These are phyloP conservation scores for Russula sp. DNA, from an alignment of 768 basidiomycete genomes.

Conservation along the genomic window DNA sequence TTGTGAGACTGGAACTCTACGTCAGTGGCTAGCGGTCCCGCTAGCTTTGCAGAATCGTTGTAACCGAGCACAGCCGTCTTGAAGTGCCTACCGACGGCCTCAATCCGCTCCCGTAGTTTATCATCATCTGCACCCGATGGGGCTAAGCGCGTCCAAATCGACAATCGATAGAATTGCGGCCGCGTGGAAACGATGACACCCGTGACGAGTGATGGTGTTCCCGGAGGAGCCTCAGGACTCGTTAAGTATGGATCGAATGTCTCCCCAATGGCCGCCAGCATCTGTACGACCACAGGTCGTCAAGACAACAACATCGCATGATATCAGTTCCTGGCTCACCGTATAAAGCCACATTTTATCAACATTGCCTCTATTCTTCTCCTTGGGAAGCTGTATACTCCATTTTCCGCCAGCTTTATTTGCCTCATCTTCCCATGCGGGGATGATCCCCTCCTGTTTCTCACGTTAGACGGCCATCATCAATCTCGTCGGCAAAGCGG, in stretches of 20 bases:
- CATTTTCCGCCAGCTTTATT: conserved; percentile 98
- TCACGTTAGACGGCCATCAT: background rate
- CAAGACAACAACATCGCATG: background rate
- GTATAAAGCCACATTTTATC: conserved; percentile 99
- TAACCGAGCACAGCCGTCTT: conserved; percentile 87
- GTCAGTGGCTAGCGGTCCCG: conserved; percentile 86
- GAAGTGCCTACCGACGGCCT: conserved; percentile 82
- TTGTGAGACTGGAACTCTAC: conserved; percentile 94
- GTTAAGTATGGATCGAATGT: conserved; percentile 89
- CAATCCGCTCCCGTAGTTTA: conserved; percentile 68
- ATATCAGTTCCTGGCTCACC: conserved; percentile 36
- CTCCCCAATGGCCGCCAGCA: conserved; percentile 99
- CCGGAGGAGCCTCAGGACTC: conserved; percentile 35
- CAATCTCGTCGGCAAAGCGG: conserved; percentile 4
- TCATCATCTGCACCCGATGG: conserved; percentile 47
- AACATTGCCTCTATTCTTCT: conserved; percentile 77
- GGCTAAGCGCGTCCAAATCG: conserved; percentile 94
- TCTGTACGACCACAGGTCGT: conserved; percentile 41
- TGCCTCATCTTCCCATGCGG: conserved; percentile 95
- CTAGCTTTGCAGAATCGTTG: conserved; percentile 60
- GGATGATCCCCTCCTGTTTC: conserved; percentile 83
- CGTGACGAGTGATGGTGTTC: conserved; percentile 48
- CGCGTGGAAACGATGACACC: conserved; percentile 94
- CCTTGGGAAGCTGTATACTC: conserved; percentile 95
- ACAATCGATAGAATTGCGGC: conserved; percentile 91